These are phyloP conservation scores for Emiliania huxleyi DNA, from an alignment of 78 protist genomes.

Conservation along the genomic window DNA sequence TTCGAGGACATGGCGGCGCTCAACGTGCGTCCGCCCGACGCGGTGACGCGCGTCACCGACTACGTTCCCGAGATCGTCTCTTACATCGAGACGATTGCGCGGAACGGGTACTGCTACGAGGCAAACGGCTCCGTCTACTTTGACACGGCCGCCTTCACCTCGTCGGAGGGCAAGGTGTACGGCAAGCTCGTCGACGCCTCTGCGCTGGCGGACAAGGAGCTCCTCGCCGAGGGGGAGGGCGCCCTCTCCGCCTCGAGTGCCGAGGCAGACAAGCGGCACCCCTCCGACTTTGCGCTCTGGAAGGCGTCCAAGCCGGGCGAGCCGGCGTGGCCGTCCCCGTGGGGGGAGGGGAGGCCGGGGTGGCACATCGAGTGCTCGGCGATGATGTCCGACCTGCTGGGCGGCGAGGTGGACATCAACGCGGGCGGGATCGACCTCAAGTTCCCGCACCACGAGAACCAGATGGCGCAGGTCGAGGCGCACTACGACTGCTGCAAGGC, in stretches of 20 bases:
- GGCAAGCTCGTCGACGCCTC: background rate
- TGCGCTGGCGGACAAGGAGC: constrained; percentile 22
- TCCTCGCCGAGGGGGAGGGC: constrained; percentile 55
- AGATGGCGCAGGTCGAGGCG: constrained; percentile 75
- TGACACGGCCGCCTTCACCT: background rate
- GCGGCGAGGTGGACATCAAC: constrained; percentile 78
- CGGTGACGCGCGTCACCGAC: constrained; percentile 92
- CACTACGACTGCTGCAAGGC: background rate
- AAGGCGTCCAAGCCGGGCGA: constrained; percentile 62
- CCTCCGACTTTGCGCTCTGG: constrained; percentile 74
- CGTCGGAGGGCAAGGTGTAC: background rate
- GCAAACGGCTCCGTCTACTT: constrained; percentile 37
- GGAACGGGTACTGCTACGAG: background rate
- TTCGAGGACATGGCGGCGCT: constrained; percentile 52
- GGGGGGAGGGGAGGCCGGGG: constrained; percentile 99
- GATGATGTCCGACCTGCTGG: constrained; percentile 72
- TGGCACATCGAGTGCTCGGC: constrained; percentile 99
- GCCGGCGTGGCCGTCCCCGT: constrained; percentile 80
- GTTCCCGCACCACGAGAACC: constrained; percentile 99
- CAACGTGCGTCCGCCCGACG: constrained; percentile 80
- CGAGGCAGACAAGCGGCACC: constrained; percentile 25
- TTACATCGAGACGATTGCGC: constrained; percentile 54
- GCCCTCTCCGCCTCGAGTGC: background rate
- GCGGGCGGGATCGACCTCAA: constrained; percentile 96
- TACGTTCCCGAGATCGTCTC: constrained; percentile 87